These are phyloP conservation scores for Tolypocladium inflatum DNA, from an alignment of 2,329 filamentous ascomycete genomes.

Conservation along the genomic window DNA sequence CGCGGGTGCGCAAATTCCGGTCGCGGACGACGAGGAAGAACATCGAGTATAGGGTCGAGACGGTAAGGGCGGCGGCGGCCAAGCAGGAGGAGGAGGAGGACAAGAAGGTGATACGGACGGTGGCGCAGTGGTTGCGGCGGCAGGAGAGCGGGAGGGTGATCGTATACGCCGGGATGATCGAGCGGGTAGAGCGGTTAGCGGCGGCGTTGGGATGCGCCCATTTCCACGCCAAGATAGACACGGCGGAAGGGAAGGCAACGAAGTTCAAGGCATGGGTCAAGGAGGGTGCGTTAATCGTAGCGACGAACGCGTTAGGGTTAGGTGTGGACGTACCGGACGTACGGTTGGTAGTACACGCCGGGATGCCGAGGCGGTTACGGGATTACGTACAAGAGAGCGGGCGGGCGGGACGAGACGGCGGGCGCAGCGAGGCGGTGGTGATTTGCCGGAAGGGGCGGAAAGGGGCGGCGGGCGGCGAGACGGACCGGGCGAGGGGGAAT, in stretches of 20 bases:
- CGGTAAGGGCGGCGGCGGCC: not conserved
- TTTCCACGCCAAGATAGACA: not conserved
- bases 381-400: constrained; percentile 6
- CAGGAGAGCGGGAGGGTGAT: not conserved
- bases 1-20: not conserved
- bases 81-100: not conserved
- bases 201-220: not conserved
- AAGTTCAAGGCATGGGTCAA: not conserved
- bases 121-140: not conserved
- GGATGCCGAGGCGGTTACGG: constrained; percentile 2
- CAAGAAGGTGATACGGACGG: not conserved
- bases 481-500: not conserved
- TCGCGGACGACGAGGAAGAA: not conserved
- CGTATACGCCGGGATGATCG: not conserved
- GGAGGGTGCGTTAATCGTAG: not conserved
- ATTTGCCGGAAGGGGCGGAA: not conserved
- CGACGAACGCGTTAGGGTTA: constrained; percentile 3
- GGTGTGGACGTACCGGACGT: constrained; percentile 3
- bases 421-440: constrained; percentile 2
- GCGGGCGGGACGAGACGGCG: constrained; percentile 3
- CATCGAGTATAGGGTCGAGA: not conserved
- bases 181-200: not conserved
- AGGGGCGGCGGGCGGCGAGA: not conserved
- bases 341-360: constrained; percentile 2
- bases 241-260: not conserved